Conservation (phyloP, 768 basidiomycete genomes). For the Floccularia luteovirens region DNA sequence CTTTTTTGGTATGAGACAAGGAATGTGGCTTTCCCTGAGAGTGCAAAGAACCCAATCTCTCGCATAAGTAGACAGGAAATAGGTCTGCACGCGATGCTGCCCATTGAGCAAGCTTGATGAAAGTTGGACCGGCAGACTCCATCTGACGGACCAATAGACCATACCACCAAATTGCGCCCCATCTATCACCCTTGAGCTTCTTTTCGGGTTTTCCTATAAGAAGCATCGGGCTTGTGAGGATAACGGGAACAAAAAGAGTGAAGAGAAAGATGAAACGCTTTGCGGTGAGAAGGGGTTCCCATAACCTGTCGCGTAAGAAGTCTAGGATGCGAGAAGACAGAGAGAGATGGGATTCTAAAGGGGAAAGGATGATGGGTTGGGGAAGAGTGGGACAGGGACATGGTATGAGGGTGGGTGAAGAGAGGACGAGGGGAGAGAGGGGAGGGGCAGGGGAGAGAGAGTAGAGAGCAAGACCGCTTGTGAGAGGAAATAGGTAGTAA, state of each 20-base stretch:
- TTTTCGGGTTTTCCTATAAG: constrained; percentile 53
- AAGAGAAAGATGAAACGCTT: constrained; percentile 80
- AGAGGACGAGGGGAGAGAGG: constrained; percentile 38
- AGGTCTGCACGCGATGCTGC: constrained; percentile 93
- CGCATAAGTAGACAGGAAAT: constrained; percentile 83
- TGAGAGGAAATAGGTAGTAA: too few relatives aligned
- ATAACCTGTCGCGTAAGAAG: constrained; percentile 51
- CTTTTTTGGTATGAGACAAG: constrained; percentile 67
- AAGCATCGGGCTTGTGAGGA: constrained; percentile 79
- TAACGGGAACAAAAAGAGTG: constrained; percentile 80
- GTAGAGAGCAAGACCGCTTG: constrained; percentile 47
- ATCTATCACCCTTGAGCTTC: constrained; percentile 63
- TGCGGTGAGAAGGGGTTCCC: constrained; percentile 83
- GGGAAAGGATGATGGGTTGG: constrained; percentile 49
- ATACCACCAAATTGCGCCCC: constrained; percentile 99
- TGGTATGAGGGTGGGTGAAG: constrained; percentile 38
- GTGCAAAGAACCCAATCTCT: constrained; percentile 78
- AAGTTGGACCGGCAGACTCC: constrained; percentile 94
- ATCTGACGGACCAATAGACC: constrained; percentile 80
- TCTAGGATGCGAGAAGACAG: constrained; percentile 33
- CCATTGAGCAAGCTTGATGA: constrained; percentile 99
- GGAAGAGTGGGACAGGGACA: constrained; percentile 5
- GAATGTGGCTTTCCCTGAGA: constrained; percentile 83
- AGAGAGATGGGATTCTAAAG: constrained; percentile 51
- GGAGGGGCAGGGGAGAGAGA: constrained; percentile 34